Base-by-base conservation (phyloP, 805 yeast species). In the Candida yuanshanica region DNA sequence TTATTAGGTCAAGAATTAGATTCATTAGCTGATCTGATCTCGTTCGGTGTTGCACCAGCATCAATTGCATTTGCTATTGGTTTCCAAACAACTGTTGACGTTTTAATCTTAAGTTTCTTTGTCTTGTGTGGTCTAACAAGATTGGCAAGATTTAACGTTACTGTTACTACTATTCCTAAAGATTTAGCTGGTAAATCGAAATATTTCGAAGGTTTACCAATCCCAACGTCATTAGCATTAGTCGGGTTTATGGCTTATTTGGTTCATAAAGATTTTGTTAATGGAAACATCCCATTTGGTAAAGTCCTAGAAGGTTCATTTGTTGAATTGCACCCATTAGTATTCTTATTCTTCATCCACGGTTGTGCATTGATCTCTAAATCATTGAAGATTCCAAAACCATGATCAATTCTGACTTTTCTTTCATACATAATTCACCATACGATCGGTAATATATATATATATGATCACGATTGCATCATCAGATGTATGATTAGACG, bases 1-100 rank as follows among this genome's bases (percentile, higher is more conserved):
- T 72, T 93, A 41, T 86, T 93, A 85, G 99, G 99, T 46, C 98
- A 93, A 65, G 99, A 93, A 66, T 76, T 93, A 55, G 99, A 93
- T 60, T 90, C 97, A 1, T 74, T 93, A 53, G 99, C 99, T 18
- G 99, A 93, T 65, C 76, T 93, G 55, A 77, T 91, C 27, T 86
- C 96, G 11, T 93, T 93, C 61, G 95, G 97, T 47, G 96, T 91
- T 25, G 90, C 95, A 2, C 99, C 99, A 2, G 95, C 96, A 4
- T 73, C 88, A 13, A 81, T 87, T 61, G 99, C 95, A 4, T 93
- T 89, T 62, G 79, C 90, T 35, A 77, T 90, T 58, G 99, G 99
- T 5, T 78, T 90, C 60, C 86, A 86, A 56, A 69, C 96, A 5
- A 83, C 95, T 0, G 59, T 81, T 13, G 99, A 93, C 59, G 84